Percentiles rank a stretch among this genome's conserved stretches.
Evolutionary conservation across 371 early-diverging fungal species (phyloP).

Genomic region (Mortierella sp.): DNA sequence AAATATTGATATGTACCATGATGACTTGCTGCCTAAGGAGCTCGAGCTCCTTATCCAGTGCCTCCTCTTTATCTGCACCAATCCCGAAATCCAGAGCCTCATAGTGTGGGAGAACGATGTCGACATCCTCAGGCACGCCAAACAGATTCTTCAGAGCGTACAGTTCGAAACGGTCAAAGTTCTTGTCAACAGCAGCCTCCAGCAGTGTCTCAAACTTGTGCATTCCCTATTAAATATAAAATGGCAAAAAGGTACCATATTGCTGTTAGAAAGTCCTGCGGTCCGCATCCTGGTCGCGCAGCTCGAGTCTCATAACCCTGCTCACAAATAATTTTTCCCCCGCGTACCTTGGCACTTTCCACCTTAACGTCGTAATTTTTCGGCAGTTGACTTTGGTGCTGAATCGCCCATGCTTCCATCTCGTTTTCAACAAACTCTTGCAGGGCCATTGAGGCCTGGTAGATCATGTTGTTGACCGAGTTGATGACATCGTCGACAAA

Average conservation of each 20-base stretch:
- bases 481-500: conserved; percentile 84
- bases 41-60: conserved; percentile 66
- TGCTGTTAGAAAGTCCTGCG: neutral
- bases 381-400: neutral
- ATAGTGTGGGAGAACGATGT: conserved; percentile 64
- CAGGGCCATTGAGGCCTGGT: conserved; percentile 72
- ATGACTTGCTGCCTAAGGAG: conserved; percentile 61
- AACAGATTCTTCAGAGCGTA: conserved; percentile 79
- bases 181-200: conserved; percentile 79
- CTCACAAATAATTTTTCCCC: neutral
- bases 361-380: conserved; percentile 10
- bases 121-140: conserved; percentile 67
- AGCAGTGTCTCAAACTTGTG: conserved; percentile 77
- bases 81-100: conserved; percentile 62
- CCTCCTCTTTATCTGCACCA: conserved; percentile 61
- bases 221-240: conserved; percentile 62
- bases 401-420: conserved; percentile 24
- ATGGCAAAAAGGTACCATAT: neutral
- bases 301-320: neutral
- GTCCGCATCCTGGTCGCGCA: neutral
- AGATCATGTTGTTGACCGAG: conserved; percentile 76
- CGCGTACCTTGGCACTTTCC: conserved; percentile 51
- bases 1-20: conserved; percentile 52
- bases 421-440: conserved; percentile 70
- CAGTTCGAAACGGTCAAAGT: conserved; percentile 84